Percentiles rank a stretch among this genome's conserved stretches.
Conservation (phyloP, 2,329 filamentous ascomycete genomes). For the Trematosphaeria pertusa region DNA sequence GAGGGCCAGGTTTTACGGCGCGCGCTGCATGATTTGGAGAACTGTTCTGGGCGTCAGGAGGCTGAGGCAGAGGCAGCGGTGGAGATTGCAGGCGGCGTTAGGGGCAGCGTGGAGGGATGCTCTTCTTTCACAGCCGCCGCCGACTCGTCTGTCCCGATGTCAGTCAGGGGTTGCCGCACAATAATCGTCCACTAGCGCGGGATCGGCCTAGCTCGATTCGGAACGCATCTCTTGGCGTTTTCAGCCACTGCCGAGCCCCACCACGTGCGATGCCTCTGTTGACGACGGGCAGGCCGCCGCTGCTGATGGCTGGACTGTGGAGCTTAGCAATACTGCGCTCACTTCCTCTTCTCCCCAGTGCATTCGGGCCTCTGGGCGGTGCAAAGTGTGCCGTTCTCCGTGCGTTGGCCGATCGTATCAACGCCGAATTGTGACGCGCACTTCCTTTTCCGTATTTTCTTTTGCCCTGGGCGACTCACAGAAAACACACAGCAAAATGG, state of each 20-base stretch:
- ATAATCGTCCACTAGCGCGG: not conserved
- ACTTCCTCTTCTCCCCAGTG: slow-evolving; percentile 8
- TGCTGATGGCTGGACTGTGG: too few relatives aligned
- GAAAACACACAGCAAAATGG: slow-evolving; percentile 19
- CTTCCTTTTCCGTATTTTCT: slow-evolving; percentile 5
- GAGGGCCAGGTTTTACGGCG: slow-evolving; percentile 32
- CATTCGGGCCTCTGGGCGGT: not conserved
- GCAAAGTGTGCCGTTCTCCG: not conserved
- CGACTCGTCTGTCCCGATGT: too few relatives aligned
- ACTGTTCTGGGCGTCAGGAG: slow-evolving; percentile 17
- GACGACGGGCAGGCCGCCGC: slow-evolving; percentile 18
- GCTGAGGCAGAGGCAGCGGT: slow-evolving; percentile 16
- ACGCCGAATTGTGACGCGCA: slow-evolving; percentile 14
- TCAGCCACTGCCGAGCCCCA: not conserved
- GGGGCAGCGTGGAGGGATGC: not conserved
- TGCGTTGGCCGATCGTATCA: not conserved
- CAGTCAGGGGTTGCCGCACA: slow-evolving; percentile 1
- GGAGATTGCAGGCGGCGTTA: slow-evolving; percentile 2
- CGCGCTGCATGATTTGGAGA: slow-evolving; percentile 32
- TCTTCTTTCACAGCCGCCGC: slow-evolving; percentile 3
- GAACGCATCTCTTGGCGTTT: not conserved
- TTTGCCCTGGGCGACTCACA: not conserved
- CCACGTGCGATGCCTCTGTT: slow-evolving; percentile 8
- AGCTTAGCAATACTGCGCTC: too few relatives aligned
- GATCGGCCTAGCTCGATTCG: not conserved